phyloP scores from a whole-genome alignment of 2,329 filamentous ascomycete species.

The Scytalidium lignicola region DNA sequence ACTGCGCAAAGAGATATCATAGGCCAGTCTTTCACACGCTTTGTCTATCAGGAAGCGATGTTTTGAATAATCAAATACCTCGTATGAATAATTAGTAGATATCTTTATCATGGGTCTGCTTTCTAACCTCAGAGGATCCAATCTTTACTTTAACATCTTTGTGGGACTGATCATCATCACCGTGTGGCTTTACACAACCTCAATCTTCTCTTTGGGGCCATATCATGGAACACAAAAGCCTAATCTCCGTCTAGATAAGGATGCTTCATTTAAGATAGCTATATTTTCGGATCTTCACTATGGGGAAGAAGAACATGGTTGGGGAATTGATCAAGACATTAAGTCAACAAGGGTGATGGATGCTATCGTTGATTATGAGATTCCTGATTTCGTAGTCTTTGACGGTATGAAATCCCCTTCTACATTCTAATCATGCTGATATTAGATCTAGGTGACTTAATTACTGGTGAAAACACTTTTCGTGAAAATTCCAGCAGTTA shows the following conservation, averaged over 20 bases:
- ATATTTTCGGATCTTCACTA: constrained; percentile 69
- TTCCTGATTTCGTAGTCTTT: constrained; percentile 56
- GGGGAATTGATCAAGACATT: constrained; percentile 48
- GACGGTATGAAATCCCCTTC: constrained; percentile 26
- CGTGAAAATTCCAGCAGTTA: constrained; percentile 51
- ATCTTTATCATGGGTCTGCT: not conserved
- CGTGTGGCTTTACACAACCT: not conserved
- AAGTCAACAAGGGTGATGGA: constrained; percentile 53
- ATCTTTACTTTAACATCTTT: not conserved
- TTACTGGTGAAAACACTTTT: constrained; percentile 61
- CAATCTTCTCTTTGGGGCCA: not conserved
- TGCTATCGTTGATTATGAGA: constrained; percentile 51
- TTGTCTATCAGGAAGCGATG: too few relatives aligned
- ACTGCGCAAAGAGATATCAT: too few relatives aligned
- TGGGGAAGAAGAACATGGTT: constrained; percentile 46
- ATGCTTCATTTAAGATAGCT: constrained; percentile 25
- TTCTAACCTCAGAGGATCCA: not conserved
- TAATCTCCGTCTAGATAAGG: constrained; percentile 7
- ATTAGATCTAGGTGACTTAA: constrained; percentile 55
- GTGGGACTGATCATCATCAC: not conserved
- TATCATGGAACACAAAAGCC: not conserved
- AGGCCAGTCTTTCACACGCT: too few relatives aligned
- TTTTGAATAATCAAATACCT: too few relatives aligned
- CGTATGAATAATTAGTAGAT: not conserved
- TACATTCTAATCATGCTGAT: not conserved